A percentile compares a stretch with the other conserved stretches of the same genome.
Conservation (phyloP, 805 yeast species). For the Candida orba region DNA sequence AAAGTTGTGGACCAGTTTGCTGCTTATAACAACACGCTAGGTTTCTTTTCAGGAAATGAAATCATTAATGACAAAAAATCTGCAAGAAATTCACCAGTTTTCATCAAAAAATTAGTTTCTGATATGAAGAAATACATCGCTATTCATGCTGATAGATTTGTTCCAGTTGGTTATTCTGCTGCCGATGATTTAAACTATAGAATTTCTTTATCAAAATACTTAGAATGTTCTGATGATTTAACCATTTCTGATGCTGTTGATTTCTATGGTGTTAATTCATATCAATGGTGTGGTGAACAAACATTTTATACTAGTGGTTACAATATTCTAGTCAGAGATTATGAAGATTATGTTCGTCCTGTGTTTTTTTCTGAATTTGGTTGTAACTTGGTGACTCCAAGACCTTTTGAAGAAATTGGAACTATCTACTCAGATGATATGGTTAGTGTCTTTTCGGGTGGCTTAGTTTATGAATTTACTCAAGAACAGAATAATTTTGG, state of each 20-base stretch:
- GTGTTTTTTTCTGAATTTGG: slow-evolving; percentile 90
- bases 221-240: slow-evolving; percentile 58
- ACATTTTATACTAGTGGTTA: slow-evolving; percentile 77
- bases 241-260: slow-evolving; percentile 54
- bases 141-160: slow-evolving; percentile 48
- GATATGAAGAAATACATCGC: slow-evolving; percentile 73
- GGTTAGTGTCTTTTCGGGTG: slow-evolving; percentile 78
- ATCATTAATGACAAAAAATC: slow-evolving; percentile 75
- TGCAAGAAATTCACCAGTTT: slow-evolving; percentile 60
- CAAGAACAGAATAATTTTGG: slow-evolving; percentile 79
- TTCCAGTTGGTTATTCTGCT: slow-evolving; percentile 95
- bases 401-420: slow-evolving; percentile 69
- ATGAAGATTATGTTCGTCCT: slow-evolving; percentile 62
- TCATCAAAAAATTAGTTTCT: slow-evolving; percentile 68
- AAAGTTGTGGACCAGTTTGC: slow-evolving; percentile 76
- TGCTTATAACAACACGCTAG: slow-evolving; percentile 80
- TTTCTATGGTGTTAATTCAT: slow-evolving; percentile 90
- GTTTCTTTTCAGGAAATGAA: slow-evolving; percentile 90
- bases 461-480: slow-evolving; percentile 87
- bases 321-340: slow-evolving; percentile 61
- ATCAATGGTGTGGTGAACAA: slow-evolving; percentile 95
- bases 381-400: slow-evolving; percentile 75
- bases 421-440: slow-evolving; percentile 64
- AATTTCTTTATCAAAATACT: slow-evolving; percentile 66
- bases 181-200: slow-evolving; percentile 86